A percentile compares a stretch with the other conserved stretches of the same genome.
phyloP scores from a whole-genome alignment of 345 rosid genomes.

The Noccaea caerulescens region DNA sequence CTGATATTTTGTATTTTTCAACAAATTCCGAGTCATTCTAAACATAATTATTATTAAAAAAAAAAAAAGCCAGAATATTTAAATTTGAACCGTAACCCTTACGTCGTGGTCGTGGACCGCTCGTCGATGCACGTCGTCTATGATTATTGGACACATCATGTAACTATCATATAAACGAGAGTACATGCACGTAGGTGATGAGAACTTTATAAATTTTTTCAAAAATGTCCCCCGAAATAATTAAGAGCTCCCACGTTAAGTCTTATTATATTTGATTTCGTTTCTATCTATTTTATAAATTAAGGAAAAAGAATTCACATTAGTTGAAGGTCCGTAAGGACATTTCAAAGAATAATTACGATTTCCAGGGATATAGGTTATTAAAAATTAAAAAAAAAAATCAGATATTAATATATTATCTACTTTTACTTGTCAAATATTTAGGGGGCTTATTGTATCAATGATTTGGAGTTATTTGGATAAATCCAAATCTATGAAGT shows the following conservation, averaged over 20 bases:
- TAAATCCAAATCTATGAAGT: too few relatives aligned
- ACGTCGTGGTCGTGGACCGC: slow-evolving; percentile 39
- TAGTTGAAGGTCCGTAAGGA: too few relatives aligned
- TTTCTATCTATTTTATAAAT: not conserved
- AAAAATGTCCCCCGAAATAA: not conserved
- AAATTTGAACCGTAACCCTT: slow-evolving; percentile 34
- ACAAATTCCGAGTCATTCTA: not conserved
- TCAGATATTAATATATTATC: too few relatives aligned
- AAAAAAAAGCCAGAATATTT: not conserved
- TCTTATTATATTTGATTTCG: not conserved
- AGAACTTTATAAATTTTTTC: slow-evolving; percentile 11
- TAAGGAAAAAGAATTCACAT: not conserved
- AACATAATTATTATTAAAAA: not conserved
- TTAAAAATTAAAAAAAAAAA: not conserved
- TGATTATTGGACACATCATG: slow-evolving; percentile 40
- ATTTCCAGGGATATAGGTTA: not conserved
- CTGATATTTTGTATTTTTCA: not conserved
- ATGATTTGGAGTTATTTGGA: too few relatives aligned
- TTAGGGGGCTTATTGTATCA: too few relatives aligned
- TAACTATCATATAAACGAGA: slow-evolving; percentile 28
- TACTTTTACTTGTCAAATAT: not conserved
- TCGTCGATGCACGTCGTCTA: slow-evolving; percentile 43
- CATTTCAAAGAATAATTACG: not conserved
- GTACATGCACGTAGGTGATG: slow-evolving; percentile 36
- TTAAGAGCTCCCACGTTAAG: slow-evolving; percentile 17